Evolutionary conservation across 2,329 filamentous ascomycete genomes (phyloP), one percentile per base, ranked within the genome.

Genomic region (Pseudocercospora musae): DNA sequence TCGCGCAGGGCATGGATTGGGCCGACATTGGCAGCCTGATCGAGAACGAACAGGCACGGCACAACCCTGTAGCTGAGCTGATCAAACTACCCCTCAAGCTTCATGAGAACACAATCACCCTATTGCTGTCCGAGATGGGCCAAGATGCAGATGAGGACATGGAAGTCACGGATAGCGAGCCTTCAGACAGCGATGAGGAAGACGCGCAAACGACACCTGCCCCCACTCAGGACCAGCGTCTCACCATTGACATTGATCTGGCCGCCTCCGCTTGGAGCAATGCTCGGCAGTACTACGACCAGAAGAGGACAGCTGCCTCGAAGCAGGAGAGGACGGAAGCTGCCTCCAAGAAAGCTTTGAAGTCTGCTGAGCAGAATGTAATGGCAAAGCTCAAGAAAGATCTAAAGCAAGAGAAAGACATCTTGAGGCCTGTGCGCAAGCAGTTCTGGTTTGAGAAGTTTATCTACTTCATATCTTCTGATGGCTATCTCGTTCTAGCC

Each of bases 381-480:
- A 82, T 85, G 4, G 86, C 90, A 11, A 92, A 96, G 73, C 81
- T 98, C 21, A 96, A 91, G 78, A 94, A 92, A 71, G 89, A 88
- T 0, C 77, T 98, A 60, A 96, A 96, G 78, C 89, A 95, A 73
- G 95, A 98, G 77, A 97, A 96, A 75, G 89, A 92, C 20, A 81
- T 96, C 1, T 79, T 98, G 9, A 87, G 93, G 50, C 92, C 90
- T 0, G 89, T 96, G 8, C 86, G 95, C 60, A 89, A 88, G 71
- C 89, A 88, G 68, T 85, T 93, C 71, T 99, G 95, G 95, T 99
- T 97, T 69, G 95, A 99, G 72, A 99, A 99, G 77, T 99, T 96
- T 71, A 81, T 88, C 27, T 98, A 92, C 84, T 99, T 99, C 78
- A 85, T 98, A 69, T 97, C 93, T 0, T 96, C 92, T 0, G 95